Evolutionary conservation across 768 basidiomycete species (phyloP).

Genomic region (Kwoniella sp.): DNA sequence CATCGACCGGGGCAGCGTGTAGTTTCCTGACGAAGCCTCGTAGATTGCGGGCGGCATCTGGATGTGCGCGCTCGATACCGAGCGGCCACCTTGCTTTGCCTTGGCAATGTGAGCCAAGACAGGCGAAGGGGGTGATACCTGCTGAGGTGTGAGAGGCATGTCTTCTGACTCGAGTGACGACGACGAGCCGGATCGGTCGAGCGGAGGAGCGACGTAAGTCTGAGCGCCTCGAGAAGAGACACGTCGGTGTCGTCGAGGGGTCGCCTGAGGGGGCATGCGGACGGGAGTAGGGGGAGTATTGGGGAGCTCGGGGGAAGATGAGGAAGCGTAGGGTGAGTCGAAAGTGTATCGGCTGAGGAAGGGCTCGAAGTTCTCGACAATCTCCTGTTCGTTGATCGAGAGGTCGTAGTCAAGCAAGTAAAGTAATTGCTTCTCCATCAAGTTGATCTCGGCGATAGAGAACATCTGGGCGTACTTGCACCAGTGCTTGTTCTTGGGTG

Average conservation of each 20-base stretch:
- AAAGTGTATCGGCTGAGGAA: constrained; percentile 38
- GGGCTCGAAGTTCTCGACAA: constrained; percentile 53
- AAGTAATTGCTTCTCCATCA: constrained; percentile 96
- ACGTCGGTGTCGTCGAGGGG: constrained; percentile 40
- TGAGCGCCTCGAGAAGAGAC: constrained; percentile 30
- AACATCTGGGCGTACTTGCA: constrained; percentile 72
- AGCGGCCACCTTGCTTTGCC: constrained; percentile 15
- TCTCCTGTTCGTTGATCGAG: constrained; percentile 51
- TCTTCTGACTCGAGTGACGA: constrained; percentile 54
- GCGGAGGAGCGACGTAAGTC: constrained; percentile 49
- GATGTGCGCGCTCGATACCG: constrained; percentile 34
- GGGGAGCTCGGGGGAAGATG: constrained; percentile 44
- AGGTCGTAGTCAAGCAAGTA: constrained; percentile 71
- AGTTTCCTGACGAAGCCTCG: constrained; percentile 32
- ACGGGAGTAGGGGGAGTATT: constrained; percentile 39
- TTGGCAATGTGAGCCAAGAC: constrained; percentile 12
- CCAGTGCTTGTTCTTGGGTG: constrained; percentile 89
- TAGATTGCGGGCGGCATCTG: constrained; percentile 42
- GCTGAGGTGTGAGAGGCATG: constrained; percentile 42
- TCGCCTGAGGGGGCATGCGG: constrained; percentile 22
- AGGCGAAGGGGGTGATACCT: constrained; percentile 22
- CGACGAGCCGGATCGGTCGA: constrained; percentile 54
- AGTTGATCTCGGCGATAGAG: constrained; percentile 67
- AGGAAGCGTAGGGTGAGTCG: constrained; percentile 30
- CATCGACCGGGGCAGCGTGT: constrained; percentile 38